These are phyloP conservation scores for Coprinellus micaceus DNA, from an alignment of 768 basidiomycete genomes.

Conservation along the genomic window DNA sequence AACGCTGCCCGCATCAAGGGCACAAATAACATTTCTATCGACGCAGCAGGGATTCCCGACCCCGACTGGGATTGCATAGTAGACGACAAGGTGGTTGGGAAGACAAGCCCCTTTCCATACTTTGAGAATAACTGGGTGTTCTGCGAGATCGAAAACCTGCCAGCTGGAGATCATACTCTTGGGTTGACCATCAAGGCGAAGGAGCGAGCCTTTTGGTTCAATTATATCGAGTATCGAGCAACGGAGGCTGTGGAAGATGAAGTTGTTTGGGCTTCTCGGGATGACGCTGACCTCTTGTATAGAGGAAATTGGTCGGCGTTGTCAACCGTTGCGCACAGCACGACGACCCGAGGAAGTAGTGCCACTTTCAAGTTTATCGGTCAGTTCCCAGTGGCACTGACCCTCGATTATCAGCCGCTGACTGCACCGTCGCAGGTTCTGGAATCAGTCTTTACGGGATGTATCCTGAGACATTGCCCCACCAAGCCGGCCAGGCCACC, in stretches of 20 bases:
- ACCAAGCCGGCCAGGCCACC: neutral
- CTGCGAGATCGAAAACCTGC: neutral
- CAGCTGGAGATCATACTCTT: slow-evolving; percentile 1
- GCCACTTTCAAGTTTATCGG: slow-evolving; percentile 5
- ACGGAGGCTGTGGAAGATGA: neutral
- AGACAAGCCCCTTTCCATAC: neutral
- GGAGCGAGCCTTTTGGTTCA: slow-evolving; percentile 2
- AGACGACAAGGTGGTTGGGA: neutral
- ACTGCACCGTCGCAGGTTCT: slow-evolving; percentile 1
- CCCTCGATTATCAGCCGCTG: neutral
- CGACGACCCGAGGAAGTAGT: neutral
- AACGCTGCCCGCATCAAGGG: slow-evolving; percentile 4
- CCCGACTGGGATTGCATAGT: slow-evolving; percentile 6
- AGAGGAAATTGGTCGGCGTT: neutral
- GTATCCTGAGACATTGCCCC: neutral
- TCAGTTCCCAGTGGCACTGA: neutral
- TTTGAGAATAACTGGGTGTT: slow-evolving; percentile 9
- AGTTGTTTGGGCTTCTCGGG: neutral
- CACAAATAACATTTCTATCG: neutral
- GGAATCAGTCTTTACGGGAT: neutral
- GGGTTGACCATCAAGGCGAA: neutral
- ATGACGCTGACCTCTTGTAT: slow-evolving; percentile 7
- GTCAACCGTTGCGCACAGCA: neutral
- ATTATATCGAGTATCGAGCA: slow-evolving; percentile 3
- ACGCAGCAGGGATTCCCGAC: neutral